A percentile compares a stretch with the other conserved stretches of the same genome.
Conservation (phyloP, 768 basidiomycete genomes). For the Myochromella boudieri region DNA sequence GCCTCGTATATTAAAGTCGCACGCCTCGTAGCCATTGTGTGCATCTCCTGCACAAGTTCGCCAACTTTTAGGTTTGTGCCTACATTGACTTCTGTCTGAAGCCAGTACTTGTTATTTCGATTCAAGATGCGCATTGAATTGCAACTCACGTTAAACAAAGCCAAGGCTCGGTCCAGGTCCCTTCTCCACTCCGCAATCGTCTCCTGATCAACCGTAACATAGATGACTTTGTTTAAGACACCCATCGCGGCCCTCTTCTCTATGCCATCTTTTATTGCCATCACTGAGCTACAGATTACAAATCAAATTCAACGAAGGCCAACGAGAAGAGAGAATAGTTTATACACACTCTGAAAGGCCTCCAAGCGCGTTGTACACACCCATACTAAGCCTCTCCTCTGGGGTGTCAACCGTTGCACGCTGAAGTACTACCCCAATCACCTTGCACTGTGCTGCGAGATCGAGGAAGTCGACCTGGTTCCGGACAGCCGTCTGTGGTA, state of each 20-base stretch:
- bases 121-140: too few relatives aligned
- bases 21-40: background rate
- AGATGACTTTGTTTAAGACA: constrained; percentile 2
- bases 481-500: background rate
- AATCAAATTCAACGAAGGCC: too few relatives aligned
- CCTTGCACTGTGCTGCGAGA: constrained; percentile 14
- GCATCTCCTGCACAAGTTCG: constrained; percentile 2
- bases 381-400: background rate
- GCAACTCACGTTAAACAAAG: constrained; percentile 14
- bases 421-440: too few relatives aligned
- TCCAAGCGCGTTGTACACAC: background rate
- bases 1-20: background rate
- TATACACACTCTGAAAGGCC: constrained; percentile 1
- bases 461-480: background rate
- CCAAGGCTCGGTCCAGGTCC: constrained; percentile 5
- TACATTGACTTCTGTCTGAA: constrained; percentile 13
- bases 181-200: constrained; percentile 7
- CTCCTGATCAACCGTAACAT: constrained; percentile 8
- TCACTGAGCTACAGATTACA: constrained; percentile 3
- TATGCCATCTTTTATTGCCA: constrained; percentile 1
- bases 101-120: too few relatives aligned
- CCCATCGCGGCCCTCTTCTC: constrained; percentile 2
- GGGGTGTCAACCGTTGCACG: background rate
- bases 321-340: background rate
- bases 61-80: constrained; percentile 9